A percentile compares a stretch with the other conserved stretches of the same genome.
phyloP scores from a whole-genome alignment of 441 rosid species.

The Eutrema salsugineum region DNA sequence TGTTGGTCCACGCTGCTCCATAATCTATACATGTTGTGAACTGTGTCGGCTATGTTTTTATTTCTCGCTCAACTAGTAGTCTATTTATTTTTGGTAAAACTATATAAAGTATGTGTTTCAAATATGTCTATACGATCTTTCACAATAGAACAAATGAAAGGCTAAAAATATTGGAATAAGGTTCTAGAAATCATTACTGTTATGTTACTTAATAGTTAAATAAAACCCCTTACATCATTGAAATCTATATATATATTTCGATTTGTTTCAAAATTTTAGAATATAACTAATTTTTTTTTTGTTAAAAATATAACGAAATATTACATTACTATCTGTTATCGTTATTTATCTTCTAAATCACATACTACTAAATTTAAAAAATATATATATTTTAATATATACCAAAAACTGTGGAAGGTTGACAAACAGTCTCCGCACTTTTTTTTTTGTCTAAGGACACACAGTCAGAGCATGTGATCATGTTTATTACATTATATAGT shows the following conservation, averaged over 20 bases:
- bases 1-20: slow-evolving; percentile 26
- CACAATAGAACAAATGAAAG: neutral
- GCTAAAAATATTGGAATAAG: neutral
- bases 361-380: neutral
- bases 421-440: no score
- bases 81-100: neutral
- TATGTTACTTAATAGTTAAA: neutral
- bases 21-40: slow-evolving; percentile 14
- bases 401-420: neutral
- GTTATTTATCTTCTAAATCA: neutral
- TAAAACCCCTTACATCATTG: neutral
- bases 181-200: neutral
- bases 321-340: neutral
- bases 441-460: no score
- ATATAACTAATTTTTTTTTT: no score
- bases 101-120: neutral
- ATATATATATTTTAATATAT: neutral
- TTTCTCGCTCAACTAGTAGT: neutral
- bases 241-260: no score
- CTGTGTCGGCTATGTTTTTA: slow-evolving; percentile 19
- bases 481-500: neutral
- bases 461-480: neutral
- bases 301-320: no score
- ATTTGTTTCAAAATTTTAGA: neutral
- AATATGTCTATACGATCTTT: neutral